Conservation (phyloP, 2,329 filamentous ascomycete species). For the Penicillium griseofulvum region DNA sequence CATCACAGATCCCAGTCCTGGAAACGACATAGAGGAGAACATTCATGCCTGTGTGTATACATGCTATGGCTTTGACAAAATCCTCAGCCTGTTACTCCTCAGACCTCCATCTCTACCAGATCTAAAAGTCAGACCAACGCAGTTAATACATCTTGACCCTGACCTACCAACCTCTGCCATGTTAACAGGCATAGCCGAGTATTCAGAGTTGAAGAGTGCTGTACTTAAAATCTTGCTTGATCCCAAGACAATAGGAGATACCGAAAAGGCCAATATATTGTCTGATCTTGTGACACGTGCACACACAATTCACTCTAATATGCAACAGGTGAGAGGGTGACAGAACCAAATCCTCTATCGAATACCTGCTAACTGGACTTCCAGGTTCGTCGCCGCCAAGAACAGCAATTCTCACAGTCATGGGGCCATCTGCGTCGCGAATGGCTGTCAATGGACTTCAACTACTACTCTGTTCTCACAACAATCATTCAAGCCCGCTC, state of each 20-base stretch:
- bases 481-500: slow-evolving; percentile 25
- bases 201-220: slow-evolving; percentile 14
- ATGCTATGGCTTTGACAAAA: slow-evolving; percentile 26
- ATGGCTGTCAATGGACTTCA: slow-evolving; percentile 25
- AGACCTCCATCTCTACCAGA: slow-evolving; percentile 22
- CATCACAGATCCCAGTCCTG: slow-evolving; percentile 16
- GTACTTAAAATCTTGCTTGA: slow-evolving; percentile 18
- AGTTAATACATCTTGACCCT: slow-evolving; percentile 20
- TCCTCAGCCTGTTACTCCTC: slow-evolving; percentile 23
- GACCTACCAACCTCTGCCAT: slow-evolving; percentile 19
- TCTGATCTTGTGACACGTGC: slow-evolving; percentile 20
- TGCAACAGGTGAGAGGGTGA: slow-evolving; percentile 15
- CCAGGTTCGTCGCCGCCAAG: slow-evolving; percentile 15
- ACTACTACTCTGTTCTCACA: slow-evolving; percentile 22
- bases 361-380: background rate
- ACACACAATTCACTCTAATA: slow-evolving; percentile 17
- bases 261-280: slow-evolving; percentile 19
- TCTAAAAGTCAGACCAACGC: slow-evolving; percentile 18
- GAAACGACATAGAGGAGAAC: slow-evolving; percentile 18
- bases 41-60: slow-evolving; percentile 21
- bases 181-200: slow-evolving; percentile 19
- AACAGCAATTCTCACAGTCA: slow-evolving; percentile 12
- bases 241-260: slow-evolving; percentile 13
- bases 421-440: slow-evolving; percentile 15
- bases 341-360: background rate